Evolutionary conservation across 2,329 filamentous ascomycete species (phyloP), one percentile per base, ranked within the genome.

Genomic region (Amauroascus verrucosus): DNA sequence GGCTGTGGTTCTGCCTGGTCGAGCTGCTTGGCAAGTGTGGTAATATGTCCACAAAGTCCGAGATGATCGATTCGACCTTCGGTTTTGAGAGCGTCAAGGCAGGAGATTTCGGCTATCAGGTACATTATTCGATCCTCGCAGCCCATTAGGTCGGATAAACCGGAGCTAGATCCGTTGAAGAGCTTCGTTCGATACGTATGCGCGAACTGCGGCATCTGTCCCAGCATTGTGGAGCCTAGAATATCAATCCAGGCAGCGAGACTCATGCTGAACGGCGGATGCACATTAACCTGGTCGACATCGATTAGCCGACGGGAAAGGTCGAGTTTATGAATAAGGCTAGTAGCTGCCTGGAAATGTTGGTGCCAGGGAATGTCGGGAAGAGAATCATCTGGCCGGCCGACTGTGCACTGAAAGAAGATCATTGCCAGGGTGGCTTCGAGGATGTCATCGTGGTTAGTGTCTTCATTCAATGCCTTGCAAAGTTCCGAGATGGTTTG

Each of bases 61-160:
- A 93, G 83, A 64, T 93, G 84, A 61, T 95, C 86, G 62, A 77
- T 62, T 74, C 93, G 88, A 61, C 86, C 86, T 56, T 86, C 82
- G 37, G 77, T 74, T 76, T 93, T 94, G 59, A 96, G 80, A 2
- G 87, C 86, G 68, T 97, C 93, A 51, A 98, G 82, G 70, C 93
- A 97, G 52, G 91, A 88, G 63, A 97, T 95, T 72, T 98, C 93
- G 1, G 89, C 95, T 67, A 98, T 95, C 63, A 97, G 77, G 70
- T 95, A 97, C 89, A 98, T 96, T 71, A 97, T 86, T 20, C 84
- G 83, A 71, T 98, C 93, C 59, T 97, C 91, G 69, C 93, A 97
- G 61, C 93, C 93, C 90, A 97, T 97, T 49, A 97, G 79, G 73
- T 95, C 89, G 51, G 85, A 83, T 35, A 98, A 79, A 9, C 93